Evolutionary conservation across 345 rosid species (phyloP).

Genomic region (Gossypium australe): DNA sequence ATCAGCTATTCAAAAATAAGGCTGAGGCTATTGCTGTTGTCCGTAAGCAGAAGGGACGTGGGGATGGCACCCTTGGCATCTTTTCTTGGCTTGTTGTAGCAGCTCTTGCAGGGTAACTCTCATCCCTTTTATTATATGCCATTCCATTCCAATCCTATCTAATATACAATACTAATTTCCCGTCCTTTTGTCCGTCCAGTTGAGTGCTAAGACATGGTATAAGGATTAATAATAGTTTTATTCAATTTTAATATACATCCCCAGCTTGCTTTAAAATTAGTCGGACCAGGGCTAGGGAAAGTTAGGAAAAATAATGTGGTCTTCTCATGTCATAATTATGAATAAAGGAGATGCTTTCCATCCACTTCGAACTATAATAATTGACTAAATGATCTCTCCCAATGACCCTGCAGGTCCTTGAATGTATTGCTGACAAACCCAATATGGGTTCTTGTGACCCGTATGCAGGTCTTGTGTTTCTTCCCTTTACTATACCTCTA

Average conservation of each 20-base stretch:
- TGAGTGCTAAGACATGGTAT: background rate
- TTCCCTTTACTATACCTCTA: background rate
- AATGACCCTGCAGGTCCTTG: conserved; percentile 42
- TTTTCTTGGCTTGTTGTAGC: conserved; percentile 71
- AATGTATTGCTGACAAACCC: conserved; percentile 62
- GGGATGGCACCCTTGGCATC: conserved; percentile 54
- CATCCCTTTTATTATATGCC: background rate
- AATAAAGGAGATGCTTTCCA: background rate
- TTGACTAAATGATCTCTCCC: conserved; percentile 7
- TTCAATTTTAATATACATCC: background rate
- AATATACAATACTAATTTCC: background rate
- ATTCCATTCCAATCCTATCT: background rate
- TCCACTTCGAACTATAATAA: background rate
- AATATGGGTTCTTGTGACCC: conserved; percentile 67
- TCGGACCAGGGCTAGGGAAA: background rate
- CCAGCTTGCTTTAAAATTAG: background rate
- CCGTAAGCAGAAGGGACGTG: conserved; percentile 41
- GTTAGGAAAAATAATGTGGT: too few species aligned
- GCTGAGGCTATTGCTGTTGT: conserved; percentile 51
- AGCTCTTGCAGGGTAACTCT: conserved; percentile 52
- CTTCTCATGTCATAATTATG: background rate
- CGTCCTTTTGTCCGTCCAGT: background rate
- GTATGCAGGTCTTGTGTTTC: conserved; percentile 51
- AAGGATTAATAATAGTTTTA: background rate
- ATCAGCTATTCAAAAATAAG: conserved; percentile 59